Evolutionary conservation across 257 asterid species (phyloP).

Genomic region (Capsicum baccatum): DNA sequence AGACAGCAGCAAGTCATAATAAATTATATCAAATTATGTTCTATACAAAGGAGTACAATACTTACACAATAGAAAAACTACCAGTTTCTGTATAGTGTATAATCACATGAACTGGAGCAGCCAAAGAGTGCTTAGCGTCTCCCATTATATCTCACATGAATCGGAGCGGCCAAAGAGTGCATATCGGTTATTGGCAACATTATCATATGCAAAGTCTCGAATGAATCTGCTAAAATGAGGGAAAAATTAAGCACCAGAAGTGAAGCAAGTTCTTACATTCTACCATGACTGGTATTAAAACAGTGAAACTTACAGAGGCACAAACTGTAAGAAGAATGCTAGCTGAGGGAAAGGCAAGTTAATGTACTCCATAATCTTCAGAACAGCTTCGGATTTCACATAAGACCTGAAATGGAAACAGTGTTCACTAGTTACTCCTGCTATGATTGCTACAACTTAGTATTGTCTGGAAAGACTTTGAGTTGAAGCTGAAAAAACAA

Average conservation of each 20-base stretch:
- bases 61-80: slow-evolving; percentile 34
- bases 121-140: slow-evolving; percentile 54
- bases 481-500: not conserved
- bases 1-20: not conserved
- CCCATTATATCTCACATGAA: slow-evolving; percentile 69
- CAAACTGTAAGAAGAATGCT: slow-evolving; percentile 67
- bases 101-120: slow-evolving; percentile 67
- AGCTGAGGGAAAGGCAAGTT: slow-evolving; percentile 83
- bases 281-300: slow-evolving; percentile 21
- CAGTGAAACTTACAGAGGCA: slow-evolving; percentile 69
- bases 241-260: slow-evolving; percentile 31
- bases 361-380: slow-evolving; percentile 88
- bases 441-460: not conserved
- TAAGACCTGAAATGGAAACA: slow-evolving; percentile 62
- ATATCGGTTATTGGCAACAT: slow-evolving; percentile 83
- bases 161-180: slow-evolving; percentile 81
- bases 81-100: slow-evolving; percentile 25
- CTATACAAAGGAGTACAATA: slow-evolving; percentile 23
- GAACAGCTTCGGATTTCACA: slow-evolving; percentile 87
- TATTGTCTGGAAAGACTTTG: not conserved
- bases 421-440: not conserved
- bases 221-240: slow-evolving; percentile 64
- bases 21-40: slow-evolving; percentile 10
- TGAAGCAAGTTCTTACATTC: not conserved
- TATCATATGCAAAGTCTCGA: slow-evolving; percentile 76